Evolutionary conservation across 305 asterid genomes (phyloP).

Genomic region (Rubia occidens): DNA sequence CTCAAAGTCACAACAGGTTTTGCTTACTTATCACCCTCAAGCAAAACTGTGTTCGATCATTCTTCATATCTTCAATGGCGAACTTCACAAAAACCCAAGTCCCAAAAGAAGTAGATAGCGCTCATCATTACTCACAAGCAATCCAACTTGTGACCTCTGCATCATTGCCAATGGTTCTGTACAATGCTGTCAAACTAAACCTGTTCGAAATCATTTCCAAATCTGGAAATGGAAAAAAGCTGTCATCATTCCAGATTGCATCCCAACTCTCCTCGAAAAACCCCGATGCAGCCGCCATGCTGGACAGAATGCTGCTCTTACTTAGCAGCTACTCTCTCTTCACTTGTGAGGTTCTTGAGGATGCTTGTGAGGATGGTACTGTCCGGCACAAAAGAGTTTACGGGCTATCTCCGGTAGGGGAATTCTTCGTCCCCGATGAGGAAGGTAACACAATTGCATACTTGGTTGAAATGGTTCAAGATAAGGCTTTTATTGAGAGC

Average conservation of each 20-base stretch:
- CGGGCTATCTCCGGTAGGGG: background rate
- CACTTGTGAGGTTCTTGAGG: conserved; percentile 2
- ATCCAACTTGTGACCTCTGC: conserved; percentile 8
- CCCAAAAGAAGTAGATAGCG: background rate
- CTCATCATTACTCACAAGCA: background rate
- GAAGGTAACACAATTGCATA: conserved; percentile 6
- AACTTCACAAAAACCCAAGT: background rate
- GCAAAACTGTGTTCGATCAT: background rate
- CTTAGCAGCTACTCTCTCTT: conserved; percentile 10
- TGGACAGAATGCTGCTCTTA: conserved; percentile 16
- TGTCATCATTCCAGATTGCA: conserved; percentile 12
- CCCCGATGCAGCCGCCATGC: conserved; percentile 12
- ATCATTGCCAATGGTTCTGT: conserved; percentile 13
- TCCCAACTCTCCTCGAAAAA: background rate
- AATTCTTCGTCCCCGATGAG: conserved; percentile 8
- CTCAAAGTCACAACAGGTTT: background rate
- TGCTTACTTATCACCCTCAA: background rate
- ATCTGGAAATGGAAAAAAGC: background rate
- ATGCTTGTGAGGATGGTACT: background rate
- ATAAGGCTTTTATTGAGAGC: background rate
- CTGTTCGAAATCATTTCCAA: conserved; percentile 15
- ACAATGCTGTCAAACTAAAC: conserved; percentile 7
- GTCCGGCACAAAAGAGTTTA: background rate
- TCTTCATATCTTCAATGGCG: background rate
- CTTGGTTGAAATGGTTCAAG: background rate